Conservation (phyloP, 805 yeast species). For the Sugiyamaella smithiae region DNA sequence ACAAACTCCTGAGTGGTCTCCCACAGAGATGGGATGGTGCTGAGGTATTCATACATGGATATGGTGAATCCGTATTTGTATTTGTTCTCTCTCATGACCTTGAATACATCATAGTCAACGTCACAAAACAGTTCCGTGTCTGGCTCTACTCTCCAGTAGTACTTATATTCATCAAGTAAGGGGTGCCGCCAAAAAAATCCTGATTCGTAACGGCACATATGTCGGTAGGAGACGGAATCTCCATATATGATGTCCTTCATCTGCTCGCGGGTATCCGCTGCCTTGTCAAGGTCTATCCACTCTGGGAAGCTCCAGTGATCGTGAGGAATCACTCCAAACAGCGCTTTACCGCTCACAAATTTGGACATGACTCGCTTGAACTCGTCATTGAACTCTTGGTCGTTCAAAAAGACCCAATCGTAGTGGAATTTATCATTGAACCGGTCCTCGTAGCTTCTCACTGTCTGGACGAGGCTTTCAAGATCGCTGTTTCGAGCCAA, state of each 20-base stretch:
- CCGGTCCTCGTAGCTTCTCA: conserved; percentile 69
- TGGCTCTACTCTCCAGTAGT: conserved; percentile 94
- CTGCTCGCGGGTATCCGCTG: conserved; percentile 55
- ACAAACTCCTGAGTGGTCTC: conserved; percentile 62
- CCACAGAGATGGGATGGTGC: conserved; percentile 78
- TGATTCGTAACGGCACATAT: conserved; percentile 85
- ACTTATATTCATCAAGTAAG: conserved; percentile 63
- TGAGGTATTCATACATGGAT: conserved; percentile 63
- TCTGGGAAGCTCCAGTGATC: conserved; percentile 88
- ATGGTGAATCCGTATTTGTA: conserved; percentile 75
- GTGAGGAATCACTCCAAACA: conserved; percentile 67
- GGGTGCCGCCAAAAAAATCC: conserved; percentile 80
- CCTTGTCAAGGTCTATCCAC: conserved; percentile 70
- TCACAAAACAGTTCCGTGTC: conserved; percentile 71
- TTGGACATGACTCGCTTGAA: conserved; percentile 55
- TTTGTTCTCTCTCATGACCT: conserved; percentile 71
- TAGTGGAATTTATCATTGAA: conserved; percentile 73
- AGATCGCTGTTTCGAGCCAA: conserved; percentile 70
- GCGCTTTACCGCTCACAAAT: conserved; percentile 62
- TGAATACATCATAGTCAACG: conserved; percentile 73
- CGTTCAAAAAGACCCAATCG: conserved; percentile 92
- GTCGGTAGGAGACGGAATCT: conserved; percentile 69
- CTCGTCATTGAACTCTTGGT: conserved; percentile 67
- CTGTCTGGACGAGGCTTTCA: conserved; percentile 54
- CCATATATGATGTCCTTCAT: conserved; percentile 74